phyloP scores from a whole-genome alignment of 805 yeast species.

The Sungouiozyma ichnusensis region DNA sequence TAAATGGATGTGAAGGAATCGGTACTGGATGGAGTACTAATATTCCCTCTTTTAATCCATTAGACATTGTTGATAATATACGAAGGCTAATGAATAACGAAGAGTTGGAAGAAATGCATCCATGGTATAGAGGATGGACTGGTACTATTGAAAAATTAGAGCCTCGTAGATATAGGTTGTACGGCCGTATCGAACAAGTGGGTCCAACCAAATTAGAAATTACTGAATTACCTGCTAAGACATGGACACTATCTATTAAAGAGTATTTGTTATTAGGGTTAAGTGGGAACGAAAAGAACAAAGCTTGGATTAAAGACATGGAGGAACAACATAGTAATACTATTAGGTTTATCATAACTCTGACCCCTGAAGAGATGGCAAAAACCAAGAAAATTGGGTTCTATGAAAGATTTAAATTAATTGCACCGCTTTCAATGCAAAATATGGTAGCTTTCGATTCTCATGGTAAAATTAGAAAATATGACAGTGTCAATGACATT shows the following conservation, averaged over 20 bases:
- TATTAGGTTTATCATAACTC: constrained; percentile 66
- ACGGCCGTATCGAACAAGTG: constrained; percentile 71
- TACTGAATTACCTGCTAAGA: constrained; percentile 82
- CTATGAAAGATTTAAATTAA: constrained; percentile 72
- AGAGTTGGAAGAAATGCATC: constrained; percentile 60
- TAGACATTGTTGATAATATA: constrained; percentile 67
- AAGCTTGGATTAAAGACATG: constrained; percentile 88
- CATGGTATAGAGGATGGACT: constrained; percentile 96
- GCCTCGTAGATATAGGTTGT: constrained; percentile 60
- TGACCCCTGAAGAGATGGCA: constrained; percentile 73
- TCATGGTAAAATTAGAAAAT: constrained; percentile 74
- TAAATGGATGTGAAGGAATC: constrained; percentile 95
- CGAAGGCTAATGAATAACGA: constrained; percentile 64
- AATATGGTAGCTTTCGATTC: constrained; percentile 97
- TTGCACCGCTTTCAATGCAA: constrained; percentile 53
- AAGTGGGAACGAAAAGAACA: constrained; percentile 60
- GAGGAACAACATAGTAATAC: constrained; percentile 85
- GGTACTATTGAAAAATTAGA: constrained; percentile 62
- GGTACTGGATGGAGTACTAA: constrained; percentile 98
- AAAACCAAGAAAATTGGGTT: constrained; percentile 67
- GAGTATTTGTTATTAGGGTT: constrained; percentile 69
- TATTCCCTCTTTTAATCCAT: constrained; percentile 84
- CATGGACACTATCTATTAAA: constrained; percentile 88
- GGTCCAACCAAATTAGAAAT: constrained; percentile 77
- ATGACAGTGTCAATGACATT: constrained; percentile 65